These are phyloP conservation scores for Elsinoe perseae DNA, from an alignment of 2,329 filamentous ascomycete genomes.

Conservation along the genomic window DNA sequence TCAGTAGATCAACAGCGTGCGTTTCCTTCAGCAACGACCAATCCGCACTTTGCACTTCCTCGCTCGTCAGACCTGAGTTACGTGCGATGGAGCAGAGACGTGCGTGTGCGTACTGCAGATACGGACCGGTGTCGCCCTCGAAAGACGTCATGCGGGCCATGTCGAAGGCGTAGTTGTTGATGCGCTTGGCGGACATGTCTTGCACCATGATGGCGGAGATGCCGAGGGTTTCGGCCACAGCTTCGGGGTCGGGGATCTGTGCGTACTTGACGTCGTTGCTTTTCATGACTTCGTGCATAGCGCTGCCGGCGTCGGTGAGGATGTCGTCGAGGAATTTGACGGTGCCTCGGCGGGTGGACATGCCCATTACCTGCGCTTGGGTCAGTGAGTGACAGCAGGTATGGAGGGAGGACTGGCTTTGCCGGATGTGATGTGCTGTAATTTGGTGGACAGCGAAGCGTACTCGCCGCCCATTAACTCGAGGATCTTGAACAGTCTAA, in stretches of 20 bases:
- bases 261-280: slow-evolving; percentile 84
- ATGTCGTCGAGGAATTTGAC: slow-evolving; percentile 42
- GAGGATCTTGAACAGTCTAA: slow-evolving; percentile 58
- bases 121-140: slow-evolving; percentile 77
- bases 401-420: slow-evolving; percentile 42
- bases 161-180: slow-evolving; percentile 65
- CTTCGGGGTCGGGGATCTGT: slow-evolving; percentile 75
- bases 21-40: slow-evolving; percentile 60
- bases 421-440: slow-evolving; percentile 58
- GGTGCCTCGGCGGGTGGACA: slow-evolving; percentile 55
- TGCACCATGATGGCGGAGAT: slow-evolving; percentile 98
- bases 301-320: slow-evolving; percentile 60
- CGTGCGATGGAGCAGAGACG: slow-evolving; percentile 55
- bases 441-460: slow-evolving; percentile 47
- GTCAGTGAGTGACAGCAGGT: not conserved
- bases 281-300: slow-evolving; percentile 96
- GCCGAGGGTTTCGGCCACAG: slow-evolving; percentile 77
- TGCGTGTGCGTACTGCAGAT: slow-evolving; percentile 75
- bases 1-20: slow-evolving; percentile 65
- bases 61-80: slow-evolving; percentile 45
- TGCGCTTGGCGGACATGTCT: slow-evolving; percentile 92
- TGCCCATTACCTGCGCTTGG: slow-evolving; percentile 51
- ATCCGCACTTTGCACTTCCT: slow-evolving; percentile 57
- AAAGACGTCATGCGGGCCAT: slow-evolving; percentile 76
- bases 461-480: slow-evolving; percentile 53